Conservation (phyloP, 345 rosid genomes). For the Dipteronia sinensis region DNA sequence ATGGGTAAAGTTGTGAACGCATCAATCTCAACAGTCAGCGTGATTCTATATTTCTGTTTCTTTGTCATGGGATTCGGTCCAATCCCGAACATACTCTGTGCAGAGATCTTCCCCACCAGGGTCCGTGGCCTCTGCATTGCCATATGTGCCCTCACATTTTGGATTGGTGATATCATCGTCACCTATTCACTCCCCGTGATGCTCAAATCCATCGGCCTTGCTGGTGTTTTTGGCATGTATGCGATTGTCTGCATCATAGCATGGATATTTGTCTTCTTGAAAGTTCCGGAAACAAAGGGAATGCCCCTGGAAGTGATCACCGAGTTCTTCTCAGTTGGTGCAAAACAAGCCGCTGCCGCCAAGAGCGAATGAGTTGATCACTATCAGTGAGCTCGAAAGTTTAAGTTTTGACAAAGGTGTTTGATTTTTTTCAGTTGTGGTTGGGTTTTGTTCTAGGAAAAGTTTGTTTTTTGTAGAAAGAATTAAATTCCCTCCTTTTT, state of each 20-base stretch:
- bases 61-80: slow-evolving; percentile 99
- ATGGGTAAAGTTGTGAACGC: slow-evolving; percentile 60
- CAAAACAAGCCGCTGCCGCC: slow-evolving; percentile 60
- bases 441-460: slow-evolving; percentile 18
- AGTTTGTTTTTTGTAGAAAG: slow-evolving; percentile 28
- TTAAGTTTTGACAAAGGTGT: slow-evolving; percentile 24
- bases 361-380: slow-evolving; percentile 43
- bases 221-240: slow-evolving; percentile 82
- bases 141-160: slow-evolving; percentile 79
- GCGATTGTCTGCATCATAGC: slow-evolving; percentile 70
- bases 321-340: slow-evolving; percentile 87
- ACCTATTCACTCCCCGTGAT: slow-evolving; percentile 80
- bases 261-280: slow-evolving; percentile 68
- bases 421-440: slow-evolving; percentile 4
- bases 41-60: slow-evolving; percentile 80
- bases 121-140: slow-evolving; percentile 94
- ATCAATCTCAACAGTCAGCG: slow-evolving; percentile 66
- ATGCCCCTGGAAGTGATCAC: slow-evolving; percentile 98
- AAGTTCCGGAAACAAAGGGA: slow-evolving; percentile 95
- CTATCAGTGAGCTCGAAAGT: slow-evolving; percentile 4
- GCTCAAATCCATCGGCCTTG: slow-evolving; percentile 78
- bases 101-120: slow-evolving; percentile 95
- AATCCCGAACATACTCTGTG: slow-evolving; percentile 85
- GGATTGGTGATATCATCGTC: slow-evolving; percentile 81
- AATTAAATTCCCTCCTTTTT: background rate